Base-by-base conservation (phyloP, 495 filamentous ascomycete species). In the Aspergillus affinis region DNA sequence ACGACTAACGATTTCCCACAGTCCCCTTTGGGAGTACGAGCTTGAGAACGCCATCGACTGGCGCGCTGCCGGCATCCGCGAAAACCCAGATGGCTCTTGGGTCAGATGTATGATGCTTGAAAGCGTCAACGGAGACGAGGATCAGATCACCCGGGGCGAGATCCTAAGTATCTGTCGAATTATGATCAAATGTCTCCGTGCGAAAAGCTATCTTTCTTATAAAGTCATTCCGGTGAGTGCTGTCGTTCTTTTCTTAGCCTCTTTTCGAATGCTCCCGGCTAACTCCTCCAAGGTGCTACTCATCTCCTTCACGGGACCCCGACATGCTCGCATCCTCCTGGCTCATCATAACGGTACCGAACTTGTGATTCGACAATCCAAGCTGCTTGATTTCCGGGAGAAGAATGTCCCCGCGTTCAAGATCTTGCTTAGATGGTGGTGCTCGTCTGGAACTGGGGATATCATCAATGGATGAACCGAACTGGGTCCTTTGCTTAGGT, bases 271-370 rank as follows among this genome's bases (percentile, higher is more conserved):
- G 19, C 13, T 15, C 6, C 45, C 19, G 45, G 19, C 21, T 48
- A 48, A 48, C 47, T 9, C 10, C 21, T 30, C 26, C 12, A 30
- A 53, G 51, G 23, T 53, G 3, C 10, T 53, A 0, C 6, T 53
- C 2, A 12, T 53, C 7, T 53, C 51, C 4, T 53, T 53, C 29
- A 15, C 36, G 26, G 51, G 51, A 7, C 51, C 51, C 4, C 36
- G 51, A 36, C 51, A 53, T 19, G 51, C 26, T 19, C 51, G 51
- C 23, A 30, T 53, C n/a, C 51, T 53, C 51, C 13, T 53, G 18
- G 51, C 51, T 4, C 51, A 53, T 19, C 29, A 53, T 9, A n/a
- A 53, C 29, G 51, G 51, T 13, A 36, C 26, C 17, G 36, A 36
- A 0, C 29, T 53, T 26, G 23, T 53, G 6, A 53, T 53, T 12